Conservation (phyloP, 768 basidiomycete species). For the Galerina sulciceps region DNA sequence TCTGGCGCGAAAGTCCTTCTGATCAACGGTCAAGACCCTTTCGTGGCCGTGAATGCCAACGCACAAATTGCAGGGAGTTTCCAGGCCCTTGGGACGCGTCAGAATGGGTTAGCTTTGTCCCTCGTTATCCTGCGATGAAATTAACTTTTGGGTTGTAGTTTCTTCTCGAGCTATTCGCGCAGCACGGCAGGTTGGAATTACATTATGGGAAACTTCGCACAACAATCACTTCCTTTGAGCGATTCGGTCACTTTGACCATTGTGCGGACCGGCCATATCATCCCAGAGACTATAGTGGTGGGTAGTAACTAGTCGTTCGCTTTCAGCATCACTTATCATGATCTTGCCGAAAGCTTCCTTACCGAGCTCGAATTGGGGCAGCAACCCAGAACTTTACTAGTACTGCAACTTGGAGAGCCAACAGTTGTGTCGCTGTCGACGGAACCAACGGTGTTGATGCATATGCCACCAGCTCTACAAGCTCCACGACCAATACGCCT, state of each 20-base stretch:
- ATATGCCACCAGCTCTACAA: conserved; percentile 23
- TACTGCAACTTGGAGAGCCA: conserved; percentile 51
- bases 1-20: conserved; percentile 57
- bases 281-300: conserved; percentile 49
- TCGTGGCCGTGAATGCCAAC: conserved; percentile 55
- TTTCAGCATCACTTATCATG: background rate
- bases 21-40: conserved; percentile 59
- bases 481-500: conserved; percentile 25
- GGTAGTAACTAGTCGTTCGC: conserved; percentile 10
- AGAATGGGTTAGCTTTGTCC: conserved; percentile 41
- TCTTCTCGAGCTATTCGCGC: conserved; percentile 49
- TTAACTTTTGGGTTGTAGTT: conserved; percentile 28
- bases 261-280: conserved; percentile 38
- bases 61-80: conserved; percentile 56
- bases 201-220: conserved; percentile 58
- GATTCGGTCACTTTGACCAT: conserved; percentile 53
- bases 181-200: conserved; percentile 43
- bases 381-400: conserved; percentile 50
- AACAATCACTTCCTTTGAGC: conserved; percentile 53
- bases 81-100: conserved; percentile 53
- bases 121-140: background rate
- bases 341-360: conserved; percentile 48
- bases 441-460: conserved; percentile 54
- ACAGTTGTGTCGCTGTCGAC: conserved; percentile 53
- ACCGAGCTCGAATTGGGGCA: conserved; percentile 55